Base-by-base conservation (phyloP, 768 basidiomycete genomes). In the Russula sp. region DNA sequence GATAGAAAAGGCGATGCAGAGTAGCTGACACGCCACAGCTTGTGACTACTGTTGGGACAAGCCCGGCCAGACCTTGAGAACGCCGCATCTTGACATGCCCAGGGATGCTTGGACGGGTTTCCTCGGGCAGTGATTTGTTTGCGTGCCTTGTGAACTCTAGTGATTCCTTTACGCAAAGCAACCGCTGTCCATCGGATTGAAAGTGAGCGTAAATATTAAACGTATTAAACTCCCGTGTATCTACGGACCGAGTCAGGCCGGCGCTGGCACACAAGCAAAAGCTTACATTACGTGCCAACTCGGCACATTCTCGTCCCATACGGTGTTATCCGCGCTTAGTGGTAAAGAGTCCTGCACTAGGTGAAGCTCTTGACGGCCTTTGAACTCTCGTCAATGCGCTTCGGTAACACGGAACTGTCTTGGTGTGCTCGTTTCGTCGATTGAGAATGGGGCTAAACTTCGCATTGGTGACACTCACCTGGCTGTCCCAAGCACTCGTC, bases 121-220 rank as follows among this genome's bases (percentile, higher is more conserved):
- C 58, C 32, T 50, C 18, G 32, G 29, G 29, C 32, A 65, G 66
- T n/a, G 29, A 43, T 58, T 36, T 52, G 41, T 46, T 58, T 29
- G 53, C 13, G 50, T 9, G 36, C 20, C 20, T 53, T 61, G 46
- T 20, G 42, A 20, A 22, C 7, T 16, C 41, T 22, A 0, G 69
- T 47, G 7, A 56, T 67, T 0, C 76, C 75, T 58, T 76, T 77
- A 43, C 73, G 72, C 32, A 70, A 38, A 35, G 20, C 34, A 32
- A 36, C 59, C 59, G 59, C 45, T 54, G 59, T 53, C 45, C 45
- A 47, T 60, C 59, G 51, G 59, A 47, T 46, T 52, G 35, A 53
- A 39, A n/a, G 43, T 46, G 59, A 39, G 52, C 46, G 59, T 54
- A 60, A 60, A 45, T 14, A 39, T 54, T 53, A 60, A 51, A 43